A percentile compares a stretch with the other conserved stretches of the same genome.
Conservation (phyloP, 257 asterid species). For the Mentha longifolia region DNA sequence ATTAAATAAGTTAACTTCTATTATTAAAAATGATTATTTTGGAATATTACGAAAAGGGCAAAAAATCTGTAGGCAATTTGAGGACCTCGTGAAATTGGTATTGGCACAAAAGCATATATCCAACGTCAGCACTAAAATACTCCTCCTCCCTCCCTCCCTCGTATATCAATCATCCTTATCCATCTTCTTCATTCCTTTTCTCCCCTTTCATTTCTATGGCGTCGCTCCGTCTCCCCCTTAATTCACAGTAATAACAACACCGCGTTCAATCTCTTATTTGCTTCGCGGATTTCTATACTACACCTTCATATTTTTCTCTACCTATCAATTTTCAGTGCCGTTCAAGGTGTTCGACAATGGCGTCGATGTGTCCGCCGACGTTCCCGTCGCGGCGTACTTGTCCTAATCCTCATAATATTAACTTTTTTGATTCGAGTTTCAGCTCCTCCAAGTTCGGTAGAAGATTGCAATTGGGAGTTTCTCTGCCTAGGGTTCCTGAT, state of each 20-base stretch:
- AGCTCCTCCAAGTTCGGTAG: conserved; percentile 41
- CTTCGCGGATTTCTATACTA: not conserved
- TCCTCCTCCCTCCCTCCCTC: too few relatives aligned
- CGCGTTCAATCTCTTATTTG: not conserved
- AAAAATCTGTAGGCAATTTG: too few relatives aligned
- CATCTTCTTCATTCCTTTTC: conserved; percentile 14
- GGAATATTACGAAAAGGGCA: too few relatives aligned
- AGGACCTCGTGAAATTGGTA: not conserved
- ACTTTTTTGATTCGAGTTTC: conserved; percentile 44
- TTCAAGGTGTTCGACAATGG: conserved; percentile 49
- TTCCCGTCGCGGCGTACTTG: conserved; percentile 54
- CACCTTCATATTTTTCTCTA: not conserved
- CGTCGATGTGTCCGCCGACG: conserved; percentile 67
- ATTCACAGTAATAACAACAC: conserved; percentile 8
- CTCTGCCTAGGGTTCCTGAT: conserved; percentile 51
- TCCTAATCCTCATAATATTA: conserved; percentile 41
- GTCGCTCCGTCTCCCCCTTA: not conserved
- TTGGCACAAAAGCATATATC: conserved; percentile 3
- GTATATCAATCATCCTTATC: conserved; percentile 38
- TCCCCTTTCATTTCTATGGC: not conserved
- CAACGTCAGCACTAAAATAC: conserved; percentile 35
- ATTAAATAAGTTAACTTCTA: too few relatives aligned
- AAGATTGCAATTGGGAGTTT: conserved; percentile 40
- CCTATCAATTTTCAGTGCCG: conserved; percentile 12
- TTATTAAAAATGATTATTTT: too few relatives aligned